Base-by-base conservation (phyloP, 495 filamentous ascomycete species). In the Filosporella fistucella region DNA sequence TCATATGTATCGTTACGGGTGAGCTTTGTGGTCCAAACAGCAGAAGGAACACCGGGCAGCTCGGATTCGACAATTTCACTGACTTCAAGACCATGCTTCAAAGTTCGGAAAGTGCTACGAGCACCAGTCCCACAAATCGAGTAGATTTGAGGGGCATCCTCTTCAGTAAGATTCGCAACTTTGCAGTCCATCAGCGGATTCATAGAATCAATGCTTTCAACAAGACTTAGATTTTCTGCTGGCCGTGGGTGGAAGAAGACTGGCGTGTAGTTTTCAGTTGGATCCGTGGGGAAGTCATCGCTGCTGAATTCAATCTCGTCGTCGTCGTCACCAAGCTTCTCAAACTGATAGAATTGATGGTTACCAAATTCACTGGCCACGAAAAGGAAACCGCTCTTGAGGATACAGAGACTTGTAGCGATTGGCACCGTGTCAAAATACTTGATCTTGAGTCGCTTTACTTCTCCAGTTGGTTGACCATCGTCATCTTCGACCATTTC, bases 91-190 rank as follows among this genome's bases (percentile, higher is more conserved):
- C 91, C 91, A 63, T 99, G 89, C 58, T 93, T 94, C 14, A 96
- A 69, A 26, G 84, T 95, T 45, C 91, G 79, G 66, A 99, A 95
- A 17, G 82, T 85, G 60, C 91, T 96, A 48, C 87, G 74, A 42
- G 89, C 88, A 8, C 93, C 88, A 25, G 85, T 85, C 3, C 93
- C 93, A 60, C 86, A 93, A 13, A 96, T 75, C 0, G 89, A 81
- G 67, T 95, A 96, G 29, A 99, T 96, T 62, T 99, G 94, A 11
- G 93, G 93, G 1, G 91, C 91, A 59, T 97, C 94, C 51, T 96
- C 93, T 37, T 87, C 82, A 0, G 84, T 85, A 14, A 95, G 67
- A 55, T 99, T 96, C 21, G 81, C 84, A 24, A 97, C 80, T 60
- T 93, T 91, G 64, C 86, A 91, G 55, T 93, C 90, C 61, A 95